phyloP scores from a whole-genome alignment of 495 filamentous ascomycete genomes.

The Penicillium pulvis region DNA sequence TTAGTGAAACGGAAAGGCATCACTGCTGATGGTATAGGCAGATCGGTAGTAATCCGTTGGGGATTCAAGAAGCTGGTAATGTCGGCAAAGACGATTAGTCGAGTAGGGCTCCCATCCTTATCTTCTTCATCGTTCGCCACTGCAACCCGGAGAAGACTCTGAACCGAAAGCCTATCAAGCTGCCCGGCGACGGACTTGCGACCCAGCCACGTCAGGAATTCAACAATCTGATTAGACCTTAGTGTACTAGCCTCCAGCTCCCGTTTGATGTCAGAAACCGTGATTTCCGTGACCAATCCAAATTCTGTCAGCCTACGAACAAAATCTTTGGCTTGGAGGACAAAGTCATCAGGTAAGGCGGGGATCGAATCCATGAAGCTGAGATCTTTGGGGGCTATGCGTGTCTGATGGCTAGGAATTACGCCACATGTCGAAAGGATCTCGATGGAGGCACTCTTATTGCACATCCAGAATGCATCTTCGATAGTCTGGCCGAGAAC shows the following conservation, averaged over 20 bases:
- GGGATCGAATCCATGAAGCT: constrained; percentile 92
- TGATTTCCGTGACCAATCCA: constrained; percentile 80
- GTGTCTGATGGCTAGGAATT: constrained; percentile 72
- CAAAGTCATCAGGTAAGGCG: constrained; percentile 75
- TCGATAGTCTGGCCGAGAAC: constrained; percentile 81
- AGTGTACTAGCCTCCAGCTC: constrained; percentile 80
- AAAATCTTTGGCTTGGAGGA: constrained; percentile 63
- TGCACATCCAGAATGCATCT: constrained; percentile 92
- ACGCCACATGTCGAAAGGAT: constrained; percentile 86
- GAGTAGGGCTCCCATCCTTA: constrained; percentile 56
- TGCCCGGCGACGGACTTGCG: constrained; percentile 66
- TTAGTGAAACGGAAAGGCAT: constrained; percentile 81
- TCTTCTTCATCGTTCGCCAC: constrained; percentile 74
- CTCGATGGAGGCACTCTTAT: constrained; percentile 77
- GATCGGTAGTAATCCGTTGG: constrained; percentile 72
- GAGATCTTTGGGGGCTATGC: constrained; percentile 77
- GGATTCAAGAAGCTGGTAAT: constrained; percentile 74
- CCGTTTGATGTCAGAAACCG: constrained; percentile 77
- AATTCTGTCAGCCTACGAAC: constrained; percentile 76
- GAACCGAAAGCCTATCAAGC: constrained; percentile 62
- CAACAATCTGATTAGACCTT: constrained; percentile 67
- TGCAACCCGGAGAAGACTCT: constrained; percentile 72
- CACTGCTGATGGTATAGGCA: constrained; percentile 81
- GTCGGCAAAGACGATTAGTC: constrained; percentile 72
- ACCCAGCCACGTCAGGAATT: constrained; percentile 82